phyloP scores from a whole-genome alignment of 108 stramenopile species.

The Skeletonema costatum region DNA sequence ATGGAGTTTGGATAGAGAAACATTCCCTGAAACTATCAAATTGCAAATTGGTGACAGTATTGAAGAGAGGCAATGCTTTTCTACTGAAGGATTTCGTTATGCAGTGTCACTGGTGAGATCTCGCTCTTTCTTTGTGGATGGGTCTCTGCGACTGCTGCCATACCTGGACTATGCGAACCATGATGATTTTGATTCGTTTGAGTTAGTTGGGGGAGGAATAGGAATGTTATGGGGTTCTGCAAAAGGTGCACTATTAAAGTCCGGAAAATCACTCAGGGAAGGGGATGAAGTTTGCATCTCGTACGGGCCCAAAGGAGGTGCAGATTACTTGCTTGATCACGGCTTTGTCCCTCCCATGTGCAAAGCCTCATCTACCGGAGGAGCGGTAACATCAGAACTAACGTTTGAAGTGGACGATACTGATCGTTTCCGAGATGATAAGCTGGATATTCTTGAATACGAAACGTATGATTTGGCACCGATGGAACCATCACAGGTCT shows the following conservation, averaged over 20 bases:
- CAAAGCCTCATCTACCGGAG: neutral
- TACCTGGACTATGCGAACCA: conserved; percentile 89
- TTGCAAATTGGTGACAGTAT: conserved; percentile 13
- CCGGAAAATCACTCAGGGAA: conserved; percentile 34
- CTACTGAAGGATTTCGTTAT: conserved; percentile 74
- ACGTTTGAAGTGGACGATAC: conserved; percentile 75
- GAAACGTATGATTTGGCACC: conserved; percentile 85
- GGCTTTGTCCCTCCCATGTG: conserved; percentile 78
- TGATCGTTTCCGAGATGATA: conserved; percentile 89
- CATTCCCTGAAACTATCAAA: conserved; percentile 60
- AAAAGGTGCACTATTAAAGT: conserved; percentile 64
- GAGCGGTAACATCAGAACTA: conserved; percentile 67
- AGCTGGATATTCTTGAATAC: conserved; percentile 85
- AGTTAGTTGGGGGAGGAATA: conserved; percentile 64
- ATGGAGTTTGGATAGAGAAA: conserved; percentile 57
- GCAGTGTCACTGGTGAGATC: conserved; percentile 81
- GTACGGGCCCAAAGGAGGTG: conserved; percentile 91
- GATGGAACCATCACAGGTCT: conserved; percentile 80
- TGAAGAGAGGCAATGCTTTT: conserved; percentile 70
- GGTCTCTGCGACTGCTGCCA: conserved; percentile 76
- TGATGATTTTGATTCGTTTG: conserved; percentile 57
- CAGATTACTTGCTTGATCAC: conserved; percentile 90
- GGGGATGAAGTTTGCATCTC: conserved; percentile 80
- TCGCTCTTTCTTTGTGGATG: conserved; percentile 87
- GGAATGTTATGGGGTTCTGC: conserved; percentile 71